These are phyloP conservation scores for Silene coronaria DNA, from an alignment of 179 eudicot species.

Conservation along the genomic window DNA sequence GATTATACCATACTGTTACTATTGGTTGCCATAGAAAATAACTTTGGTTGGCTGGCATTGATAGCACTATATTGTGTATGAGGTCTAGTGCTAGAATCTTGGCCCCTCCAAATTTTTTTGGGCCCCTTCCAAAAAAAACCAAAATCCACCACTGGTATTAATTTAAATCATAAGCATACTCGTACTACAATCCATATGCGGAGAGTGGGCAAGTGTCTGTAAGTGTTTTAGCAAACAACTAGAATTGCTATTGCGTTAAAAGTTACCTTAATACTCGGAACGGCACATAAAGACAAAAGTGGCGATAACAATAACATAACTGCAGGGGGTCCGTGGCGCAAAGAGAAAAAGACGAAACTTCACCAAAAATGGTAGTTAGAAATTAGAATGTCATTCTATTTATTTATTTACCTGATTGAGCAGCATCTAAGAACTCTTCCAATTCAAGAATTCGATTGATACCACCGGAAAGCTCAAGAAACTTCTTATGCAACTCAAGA, in stretches of 20 bases:
- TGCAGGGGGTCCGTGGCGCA: neutral
- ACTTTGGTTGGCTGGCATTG: neutral
- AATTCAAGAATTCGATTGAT: conserved; percentile 86
- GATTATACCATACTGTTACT: neutral
- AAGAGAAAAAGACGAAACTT: neutral
- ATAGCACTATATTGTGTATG: neutral
- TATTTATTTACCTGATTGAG: conserved; percentile 63
- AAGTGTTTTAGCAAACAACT: neutral
- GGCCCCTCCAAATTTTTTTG: neutral
- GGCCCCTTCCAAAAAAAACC: neutral
- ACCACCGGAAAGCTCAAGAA: conserved; percentile 89
- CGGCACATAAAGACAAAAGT: neutral
- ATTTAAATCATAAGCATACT: neutral
- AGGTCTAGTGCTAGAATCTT: neutral
- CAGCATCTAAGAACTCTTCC: conserved; percentile 79
- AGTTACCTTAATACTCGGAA: neutral
- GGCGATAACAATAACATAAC: neutral
- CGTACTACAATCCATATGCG: neutral
- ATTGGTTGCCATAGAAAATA: neutral
- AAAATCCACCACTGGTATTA: neutral
- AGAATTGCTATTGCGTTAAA: neutral
- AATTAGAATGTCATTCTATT: neutral
- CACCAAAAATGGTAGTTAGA: neutral
- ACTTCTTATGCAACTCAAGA: conserved; percentile 85
- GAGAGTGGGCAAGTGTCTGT: neutral